Base-by-base conservation (phyloP, 768 basidiomycete species). In the Epithele typhae region DNA sequence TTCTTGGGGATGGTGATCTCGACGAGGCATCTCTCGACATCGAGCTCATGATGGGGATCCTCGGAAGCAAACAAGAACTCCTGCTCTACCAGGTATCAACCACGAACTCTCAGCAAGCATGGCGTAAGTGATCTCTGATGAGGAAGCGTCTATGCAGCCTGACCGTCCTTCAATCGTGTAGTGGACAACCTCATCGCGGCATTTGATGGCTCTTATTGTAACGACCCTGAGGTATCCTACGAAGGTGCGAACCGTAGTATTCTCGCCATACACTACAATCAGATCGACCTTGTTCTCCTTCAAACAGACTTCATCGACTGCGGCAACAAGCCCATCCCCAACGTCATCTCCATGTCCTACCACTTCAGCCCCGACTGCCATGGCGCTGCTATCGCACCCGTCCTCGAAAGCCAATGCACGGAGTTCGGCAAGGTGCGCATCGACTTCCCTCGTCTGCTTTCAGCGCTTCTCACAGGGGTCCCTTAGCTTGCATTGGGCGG, bases 111-210 rank as follows among this genome's bases (percentile, higher is more conserved):
- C 27, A 30, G 14, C 27, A 14, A 30, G 8, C 27, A 14, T 30
- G 14, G 14, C 8, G 8, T 7, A 30, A 30, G 8, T 7, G 8
- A 7, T 30, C 27, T 7, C 7, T 14, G 27, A 30, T 30, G 8
- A 30, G 7, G 27, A 7, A 30, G 27, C 27, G 8, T 7, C 27
- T 30, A 30, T 7, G 8, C 14, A 14, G 14, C 7, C 8, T 7
- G 27, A 14, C 8, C 27, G 14, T 30, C 21, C 4, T 17, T 3
- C 25, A 6, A n/a, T 70, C 60, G 37, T 66, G n/a, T 67, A 5
- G 71, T 72, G 54, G 62, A 71, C 56, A 73, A 71, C 40, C 67
- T 70, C 50, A 64, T 76, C n/a, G 73, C 74, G 48, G 74, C 74
- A 1, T 38, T 75, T 4, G 73, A 74, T 43, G 64, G 57, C 18